phyloP scores from a whole-genome alignment of 805 yeast species.

The Candida khao-thaluensis region DNA sequence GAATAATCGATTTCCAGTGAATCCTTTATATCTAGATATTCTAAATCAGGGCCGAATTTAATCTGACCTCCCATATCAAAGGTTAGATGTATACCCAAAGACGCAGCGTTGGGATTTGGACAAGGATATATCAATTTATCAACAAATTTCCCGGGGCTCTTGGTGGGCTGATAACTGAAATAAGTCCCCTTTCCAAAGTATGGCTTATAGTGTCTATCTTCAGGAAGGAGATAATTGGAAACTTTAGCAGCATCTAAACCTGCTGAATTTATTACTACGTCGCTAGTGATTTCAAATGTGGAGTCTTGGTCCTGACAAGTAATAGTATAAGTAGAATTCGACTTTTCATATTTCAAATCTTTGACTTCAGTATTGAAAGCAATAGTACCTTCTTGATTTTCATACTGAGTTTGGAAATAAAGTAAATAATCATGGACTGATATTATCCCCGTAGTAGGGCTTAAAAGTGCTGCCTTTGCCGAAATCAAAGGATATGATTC shows the following conservation, averaged over 20 bases:
- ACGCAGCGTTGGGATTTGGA: slow-evolving; percentile 62
- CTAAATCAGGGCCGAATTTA: slow-evolving; percentile 86
- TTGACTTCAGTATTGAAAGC: slow-evolving; percentile 62
- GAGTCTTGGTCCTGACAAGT: slow-evolving; percentile 27
- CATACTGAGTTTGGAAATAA: slow-evolving; percentile 54
- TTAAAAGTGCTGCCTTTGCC: slow-evolving; percentile 61
- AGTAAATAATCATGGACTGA: slow-evolving; percentile 76
- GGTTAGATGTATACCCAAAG: slow-evolving; percentile 86
- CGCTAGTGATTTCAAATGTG: slow-evolving; percentile 45
- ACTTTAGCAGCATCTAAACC: slow-evolving; percentile 76
- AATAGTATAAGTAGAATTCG: slow-evolving; percentile 22
- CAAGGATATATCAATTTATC: slow-evolving; percentile 66
- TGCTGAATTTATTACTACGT: slow-evolving; percentile 70
- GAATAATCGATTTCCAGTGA: slow-evolving; percentile 43
- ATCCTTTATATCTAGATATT: slow-evolving; percentile 57
- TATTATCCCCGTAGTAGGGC: slow-evolving; percentile 83
- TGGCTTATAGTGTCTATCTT: slow-evolving; percentile 53
- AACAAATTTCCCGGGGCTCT: slow-evolving; percentile 39
- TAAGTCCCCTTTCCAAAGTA: slow-evolving; percentile 86
- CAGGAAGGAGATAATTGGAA: slow-evolving; percentile 68
- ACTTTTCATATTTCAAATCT: slow-evolving; percentile 28
- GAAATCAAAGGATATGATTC: slow-evolving; percentile 62
- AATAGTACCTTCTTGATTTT: slow-evolving; percentile 59
- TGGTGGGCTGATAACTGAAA: slow-evolving; percentile 52
- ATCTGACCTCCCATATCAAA: slow-evolving; percentile 77